Base-by-base conservation (phyloP, 2,329 filamentous ascomycete species). In the Fusarium musae region DNA sequence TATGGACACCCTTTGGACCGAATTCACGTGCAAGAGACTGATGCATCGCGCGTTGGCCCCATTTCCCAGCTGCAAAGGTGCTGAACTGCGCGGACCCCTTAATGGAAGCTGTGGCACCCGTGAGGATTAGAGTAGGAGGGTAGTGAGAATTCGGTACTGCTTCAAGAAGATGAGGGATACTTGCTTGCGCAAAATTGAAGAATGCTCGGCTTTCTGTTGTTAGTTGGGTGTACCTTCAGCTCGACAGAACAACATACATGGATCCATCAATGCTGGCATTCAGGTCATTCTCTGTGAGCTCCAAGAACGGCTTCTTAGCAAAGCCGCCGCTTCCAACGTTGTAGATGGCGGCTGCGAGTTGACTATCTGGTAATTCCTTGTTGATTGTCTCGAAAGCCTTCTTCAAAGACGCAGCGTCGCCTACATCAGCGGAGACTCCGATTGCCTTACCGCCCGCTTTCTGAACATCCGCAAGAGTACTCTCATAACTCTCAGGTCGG, bases 1-100 rank as follows among this genome's bases (percentile, higher is more conserved):
- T 92, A 80, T 97, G 95, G 4, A 97, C 88, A 5, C 95, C 95
- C 80, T 93, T 86, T 0, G 95, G 94, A 0, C 93, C 93, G 81
- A 96, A 97, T 80, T 97, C 95, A 63, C 92, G 88, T 0, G 94
- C 93, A 32, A 97, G 85, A 39, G 89, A 92, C 81, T 96, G 93
- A 1, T 88, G 87, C 57, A 97, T 83, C 1, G 92, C 93, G 37
- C 95, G 87, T 75, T 93, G 84, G 8, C 93, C 94, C 80, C 94
- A 97, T 80, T 97, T 97, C 34, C 92, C 92, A 5, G 91, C 89
- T 1, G 94, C 92, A 78, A 97, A 97, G 12, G 88, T 84, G 2
- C 90, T 85, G 80, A 94, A 93, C 17, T 85, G 84, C 1, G 93
- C 90, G 16, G 90, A 92, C 8, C 93, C 93, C 77, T 91, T 92